Base-by-base conservation (phyloP, 2,329 filamentous ascomycete genomes). In the Phialocephala subalpina region DNA sequence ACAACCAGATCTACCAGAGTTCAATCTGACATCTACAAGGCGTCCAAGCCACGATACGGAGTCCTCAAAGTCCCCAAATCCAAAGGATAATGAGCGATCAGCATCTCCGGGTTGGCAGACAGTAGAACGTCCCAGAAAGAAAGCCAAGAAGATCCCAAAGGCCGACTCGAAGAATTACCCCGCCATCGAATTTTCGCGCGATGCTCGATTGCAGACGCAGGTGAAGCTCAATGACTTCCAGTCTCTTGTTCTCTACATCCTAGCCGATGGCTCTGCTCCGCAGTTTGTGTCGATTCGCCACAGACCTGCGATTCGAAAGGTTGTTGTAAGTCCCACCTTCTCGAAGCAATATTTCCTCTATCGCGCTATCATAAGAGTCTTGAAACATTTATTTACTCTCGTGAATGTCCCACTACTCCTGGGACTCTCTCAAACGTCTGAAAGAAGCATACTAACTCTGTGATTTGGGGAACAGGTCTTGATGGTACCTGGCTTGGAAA, bases 401-500 rank as follows among this genome's bases (percentile, higher is more conserved):
- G n/a, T n/a, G n/a, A n/a, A n/a, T n/a, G n/a, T n/a, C n/a, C n/a
- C n/a, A n/a, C n/a, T n/a, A n/a, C n/a, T n/a, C n/a, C n/a, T n/a
- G n/a, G n/a, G n/a, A n/a, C n/a, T n/a, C n/a, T n/a, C n/a, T n/a
- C n/a, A n/a, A n/a, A n/a, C n/a, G n/a, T n/a, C n/a, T n/a, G n/a
- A n/a, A n/a, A n/a, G n/a, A n/a, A n/a, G n/a, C n/a, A n/a, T n/a
- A n/a, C n/a, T n/a, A n/a, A n/a, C n/a, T n/a, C n/a, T n/a, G n/a
- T n/a, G n/a, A n/a, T n/a, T n/a, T n/a, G n/a, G n/a, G n/a, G n/a
- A n/a, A n/a, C n/a, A n/a, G n/a, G n/a, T 92, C 47, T 82, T 99
- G 70, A 95, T 97, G 92, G 89, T 97, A 12, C 96, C 96, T 12
- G 96, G 96, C 0, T 81, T 99, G 27, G 95, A 98, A 76, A 87